These are phyloP conservation scores for Cladosporium oxysporum DNA, from an alignment of 2,329 filamentous ascomycete genomes.

Conservation along the genomic window DNA sequence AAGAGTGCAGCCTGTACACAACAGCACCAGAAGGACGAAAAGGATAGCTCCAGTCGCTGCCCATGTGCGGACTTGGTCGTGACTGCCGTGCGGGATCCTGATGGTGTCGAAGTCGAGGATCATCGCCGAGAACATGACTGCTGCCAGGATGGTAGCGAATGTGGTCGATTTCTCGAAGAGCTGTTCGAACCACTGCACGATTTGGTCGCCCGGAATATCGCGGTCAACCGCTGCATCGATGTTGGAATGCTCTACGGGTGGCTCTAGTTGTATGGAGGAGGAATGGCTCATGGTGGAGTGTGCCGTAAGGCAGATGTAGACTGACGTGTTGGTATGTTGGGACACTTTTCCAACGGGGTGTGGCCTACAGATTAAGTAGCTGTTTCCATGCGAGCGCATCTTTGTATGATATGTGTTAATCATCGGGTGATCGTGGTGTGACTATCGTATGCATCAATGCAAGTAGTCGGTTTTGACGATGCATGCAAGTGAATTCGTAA, in stretches of 20 bases:
- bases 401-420: background rate
- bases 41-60: background rate
- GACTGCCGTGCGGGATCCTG: background rate
- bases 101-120: background rate
- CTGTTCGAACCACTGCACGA: conserved; percentile 11
- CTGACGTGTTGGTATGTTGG: background rate
- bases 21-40: background rate
- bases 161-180: conserved; percentile 6
- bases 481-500: background rate
- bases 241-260: background rate
- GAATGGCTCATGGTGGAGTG: background rate
- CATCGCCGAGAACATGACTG: conserved; percentile 17
- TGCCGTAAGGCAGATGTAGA: background rate
- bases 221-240: background rate
- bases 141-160: conserved; percentile 7
- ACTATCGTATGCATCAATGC: background rate
- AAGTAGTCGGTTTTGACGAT: background rate
- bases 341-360: background rate
- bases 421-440: background rate
- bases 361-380: background rate
- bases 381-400: background rate
- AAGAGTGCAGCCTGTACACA: conserved; percentile 1
- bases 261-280: background rate
- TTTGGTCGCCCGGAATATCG: background rate
- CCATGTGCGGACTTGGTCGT: background rate